Evolutionary conservation across 768 basidiomycete species (phyloP), one percentile per base, ranked within the genome.

Genomic region (Suillus cothurnatus): DNA sequence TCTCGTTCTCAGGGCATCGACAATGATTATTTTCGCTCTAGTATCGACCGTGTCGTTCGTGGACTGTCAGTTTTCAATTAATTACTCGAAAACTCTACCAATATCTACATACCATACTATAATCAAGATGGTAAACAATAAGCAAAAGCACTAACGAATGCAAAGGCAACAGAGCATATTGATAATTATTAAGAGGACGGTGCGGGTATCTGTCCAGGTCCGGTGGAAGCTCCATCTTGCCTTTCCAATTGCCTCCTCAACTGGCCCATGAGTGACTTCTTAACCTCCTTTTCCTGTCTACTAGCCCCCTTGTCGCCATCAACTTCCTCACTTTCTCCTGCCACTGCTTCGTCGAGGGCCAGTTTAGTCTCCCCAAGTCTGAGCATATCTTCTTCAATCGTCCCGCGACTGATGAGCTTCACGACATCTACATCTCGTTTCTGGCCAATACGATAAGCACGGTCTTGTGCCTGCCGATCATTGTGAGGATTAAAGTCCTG

Each of bases 401-500:
- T 95, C 4, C 90, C 92, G 66, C 86, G 89, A 2, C 94, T 91
- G 69, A 99, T 94, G 14, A 99, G 83, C 74, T 97, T 97, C 73
- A 98, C 87, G 8, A 99, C 94, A 38, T 97, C 94, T 12, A 99
- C 97, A 68, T 97, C 90, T 60, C 90, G 88, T 74, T 93, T 94
- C 77, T 97, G 95, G 28, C 95, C 97, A 68, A 99, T 97, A 32
- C 97, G 91, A 77, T 98, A 99, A 31, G 95, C 95, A 39, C 97
- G 89, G 77, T 99, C 97, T 66, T 97, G 95, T 1, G 97, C 97
- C 79, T 99, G 97, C 66, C 92, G 88, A 78, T 99, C 97, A 75
- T 99, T 99, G 79, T 95, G 93, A 4, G 93, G 93, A 75, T 99
- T 99, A 79, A 98, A 99, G 75, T 99, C 97, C 73, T 97, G 95